These are phyloP conservation scores for Penicillium lividum DNA, from an alignment of 495 filamentous ascomycete genomes.

Conservation along the genomic window DNA sequence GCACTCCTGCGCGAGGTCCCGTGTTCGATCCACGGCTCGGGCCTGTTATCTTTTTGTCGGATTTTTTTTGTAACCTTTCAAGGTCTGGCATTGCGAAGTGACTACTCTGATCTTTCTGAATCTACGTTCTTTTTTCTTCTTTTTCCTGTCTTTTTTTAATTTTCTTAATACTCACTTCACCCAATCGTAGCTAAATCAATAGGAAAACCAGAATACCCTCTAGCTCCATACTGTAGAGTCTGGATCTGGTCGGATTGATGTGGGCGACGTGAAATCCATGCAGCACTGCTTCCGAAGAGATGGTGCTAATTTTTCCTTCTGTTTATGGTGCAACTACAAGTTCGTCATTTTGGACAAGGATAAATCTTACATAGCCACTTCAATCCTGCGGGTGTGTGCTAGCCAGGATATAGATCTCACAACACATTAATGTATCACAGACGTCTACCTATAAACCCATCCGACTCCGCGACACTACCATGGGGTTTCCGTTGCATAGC, in stretches of 20 bases:
- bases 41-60: not conserved
- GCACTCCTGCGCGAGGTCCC: constrained; percentile 8
- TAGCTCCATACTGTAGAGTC: not conserved
- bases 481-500: too few species aligned
- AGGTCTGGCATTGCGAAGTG: too few species aligned
- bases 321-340: not conserved
- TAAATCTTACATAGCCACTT: not conserved
- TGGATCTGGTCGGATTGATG: not conserved
- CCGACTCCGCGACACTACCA: not conserved
- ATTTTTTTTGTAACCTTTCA: not conserved
- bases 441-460: not conserved
- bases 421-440: not conserved
- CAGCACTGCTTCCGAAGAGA: not conserved
- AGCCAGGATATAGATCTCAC: not conserved
- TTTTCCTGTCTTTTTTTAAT: too few species aligned
- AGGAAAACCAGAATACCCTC: too few species aligned
- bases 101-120: too few species aligned
- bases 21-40: constrained; percentile 6
- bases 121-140: too few species aligned
- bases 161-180: too few species aligned
- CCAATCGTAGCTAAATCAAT: too few species aligned
- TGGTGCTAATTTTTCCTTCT: not conserved
- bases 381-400: not conserved
- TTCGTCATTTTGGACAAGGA: too few species aligned
- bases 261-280: not conserved